phyloP scores from a whole-genome alignment of 495 filamentous ascomycete species.

The Penicillium coprophilum region DNA sequence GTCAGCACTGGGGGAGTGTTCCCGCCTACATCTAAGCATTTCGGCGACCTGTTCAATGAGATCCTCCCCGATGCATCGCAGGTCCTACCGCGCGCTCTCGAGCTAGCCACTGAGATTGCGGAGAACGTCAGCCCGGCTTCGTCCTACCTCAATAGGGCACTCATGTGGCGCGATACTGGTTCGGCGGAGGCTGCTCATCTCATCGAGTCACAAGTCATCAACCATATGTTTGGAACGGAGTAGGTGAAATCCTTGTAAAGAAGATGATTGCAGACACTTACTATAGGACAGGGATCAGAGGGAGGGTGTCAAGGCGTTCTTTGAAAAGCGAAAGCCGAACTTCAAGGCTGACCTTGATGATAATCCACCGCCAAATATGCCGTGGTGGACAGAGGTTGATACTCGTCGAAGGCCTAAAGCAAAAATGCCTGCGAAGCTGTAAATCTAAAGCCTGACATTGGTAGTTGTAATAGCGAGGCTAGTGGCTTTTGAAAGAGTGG shows the following conservation, averaged over 20 bases:
- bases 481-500: not conserved
- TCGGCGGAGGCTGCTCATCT: conserved; percentile 58
- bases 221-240: conserved; percentile 51
- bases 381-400: conserved; percentile 37
- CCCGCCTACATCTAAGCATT: conserved; percentile 33
- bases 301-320: conserved; percentile 49
- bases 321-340: conserved; percentile 50
- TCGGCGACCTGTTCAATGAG: conserved; percentile 57
- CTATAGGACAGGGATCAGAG: conserved; percentile 39
- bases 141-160: conserved; percentile 54
- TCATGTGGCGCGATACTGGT: conserved; percentile 59
- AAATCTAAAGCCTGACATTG: conserved; percentile 1
- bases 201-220: conserved; percentile 56
- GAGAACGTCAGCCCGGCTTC: conserved; percentile 57
- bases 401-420: conserved; percentile 28
- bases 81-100: conserved; percentile 56
- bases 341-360: conserved; percentile 48
- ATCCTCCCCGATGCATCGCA: conserved; percentile 46
- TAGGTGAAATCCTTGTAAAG: conserved; percentile 16
- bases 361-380: conserved; percentile 26
- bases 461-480: not conserved
- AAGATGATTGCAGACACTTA: not conserved
- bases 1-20: conserved; percentile 38
- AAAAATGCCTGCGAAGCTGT: conserved; percentile 32
- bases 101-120: conserved; percentile 57